Evolutionary conservation across 768 basidiomycete genomes (phyloP), one percentile per base, ranked within the genome.

Genomic region (Lactarius psammicola): DNA sequence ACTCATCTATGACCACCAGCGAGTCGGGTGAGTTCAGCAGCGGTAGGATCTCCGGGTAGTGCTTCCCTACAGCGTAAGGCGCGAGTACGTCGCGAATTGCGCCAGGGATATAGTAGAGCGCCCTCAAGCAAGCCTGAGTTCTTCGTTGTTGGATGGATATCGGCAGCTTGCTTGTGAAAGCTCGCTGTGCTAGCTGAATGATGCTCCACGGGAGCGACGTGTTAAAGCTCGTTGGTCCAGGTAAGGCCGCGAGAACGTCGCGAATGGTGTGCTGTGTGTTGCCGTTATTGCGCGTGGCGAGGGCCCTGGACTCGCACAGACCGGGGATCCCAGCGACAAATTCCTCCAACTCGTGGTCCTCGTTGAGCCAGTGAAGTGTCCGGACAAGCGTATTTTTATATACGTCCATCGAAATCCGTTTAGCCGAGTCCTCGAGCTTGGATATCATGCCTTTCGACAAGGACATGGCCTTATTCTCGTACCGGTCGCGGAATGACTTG

Each of bases 231-330:
- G 31, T 46, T 31, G 62, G 55, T 34, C 56, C 62, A 23, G 42
- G 62, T 38, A 56, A 31, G 13, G 33, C 55, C 17, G 42, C 55
- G 33, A 63, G 62, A 31, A 49, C 53, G n/a, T 23, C n/a, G 44
- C 44, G 44, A 23, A 46, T 46, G 44, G 44, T 23, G n/a, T n/a
- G n/a, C n/a, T 46, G n/a, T 46, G n/a, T 11, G 44, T 23, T n/a
- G 0, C 36, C 15, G 36, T 46, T 10, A 4, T 46, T 17, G n/a
- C 44, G 10, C 10, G 3, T 46, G n/a, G n/a, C 44, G 10, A 46
- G 44, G 44, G n/a, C 44, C n/a, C 23, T 46, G 20, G 44, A 46
- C 10, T n/a, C 44, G 11, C n/a, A 46, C 10, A 46, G n/a, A 46
- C 44, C 44, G n/a, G 44, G 44, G 4, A 46, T 46, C n/a, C 44